Conservation (phyloP, 257 asterid genomes). For the Solanum lycopersicoides region DNA sequence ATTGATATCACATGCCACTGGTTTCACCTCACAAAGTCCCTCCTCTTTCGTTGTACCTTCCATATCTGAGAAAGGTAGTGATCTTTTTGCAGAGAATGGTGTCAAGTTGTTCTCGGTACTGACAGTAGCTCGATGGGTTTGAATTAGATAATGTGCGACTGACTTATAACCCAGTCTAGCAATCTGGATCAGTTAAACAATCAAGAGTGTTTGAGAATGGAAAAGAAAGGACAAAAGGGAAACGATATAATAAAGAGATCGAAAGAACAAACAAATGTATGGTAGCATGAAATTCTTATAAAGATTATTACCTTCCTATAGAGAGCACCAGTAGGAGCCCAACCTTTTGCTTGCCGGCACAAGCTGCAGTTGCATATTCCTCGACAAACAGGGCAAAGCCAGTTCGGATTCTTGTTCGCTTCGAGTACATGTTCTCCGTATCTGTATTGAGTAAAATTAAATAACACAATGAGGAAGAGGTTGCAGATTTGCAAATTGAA, state of each 20-base stretch:
- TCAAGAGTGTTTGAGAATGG: not conserved
- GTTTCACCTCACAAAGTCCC: conserved; percentile 9
- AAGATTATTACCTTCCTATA: conserved; percentile 59
- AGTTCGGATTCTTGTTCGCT: conserved; percentile 65
- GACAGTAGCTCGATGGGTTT: conserved; percentile 39
- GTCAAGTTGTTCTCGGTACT: conserved; percentile 22
- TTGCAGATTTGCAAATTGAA: not conserved
- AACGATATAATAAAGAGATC: not conserved
- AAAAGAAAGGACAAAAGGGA: not conserved
- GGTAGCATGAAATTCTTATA: not conserved
- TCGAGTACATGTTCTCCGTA: conserved; percentile 95
- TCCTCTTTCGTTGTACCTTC: conserved; percentile 20
- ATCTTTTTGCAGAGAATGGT: conserved; percentile 59
- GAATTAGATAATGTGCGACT: conserved; percentile 93
- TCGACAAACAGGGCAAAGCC: conserved; percentile 93
- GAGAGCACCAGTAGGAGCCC: conserved; percentile 83
- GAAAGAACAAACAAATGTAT: not conserved
- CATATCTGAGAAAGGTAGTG: conserved; percentile 48
- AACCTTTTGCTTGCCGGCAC: conserved; percentile 94
- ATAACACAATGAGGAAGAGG: not conserved
- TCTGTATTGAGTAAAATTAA: conserved; percentile 20
- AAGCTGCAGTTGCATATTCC: conserved; percentile 98
- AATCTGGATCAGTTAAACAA: conserved; percentile 24
- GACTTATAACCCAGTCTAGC: conserved; percentile 74
- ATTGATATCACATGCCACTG: not conserved